Conservation (phyloP, 352 stramenopile genomes). For the Globisporangium barbulae region DNA sequence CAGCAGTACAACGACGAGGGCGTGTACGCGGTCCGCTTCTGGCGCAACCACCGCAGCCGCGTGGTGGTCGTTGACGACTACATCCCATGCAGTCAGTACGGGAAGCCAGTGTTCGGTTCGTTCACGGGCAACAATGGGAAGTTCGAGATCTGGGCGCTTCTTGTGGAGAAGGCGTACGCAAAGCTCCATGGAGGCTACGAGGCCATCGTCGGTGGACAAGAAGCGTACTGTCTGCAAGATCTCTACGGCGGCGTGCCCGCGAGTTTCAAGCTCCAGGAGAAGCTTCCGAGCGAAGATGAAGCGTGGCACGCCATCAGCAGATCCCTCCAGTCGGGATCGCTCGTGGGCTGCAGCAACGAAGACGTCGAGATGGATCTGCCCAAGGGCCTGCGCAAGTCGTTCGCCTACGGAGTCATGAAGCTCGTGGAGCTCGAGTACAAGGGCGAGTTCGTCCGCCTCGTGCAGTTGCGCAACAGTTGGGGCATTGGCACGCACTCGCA, state of each 20-base stretch:
- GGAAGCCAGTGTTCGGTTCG: slow-evolving; percentile 80
- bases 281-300: slow-evolving; percentile 46
- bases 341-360: slow-evolving; percentile 74
- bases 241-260: slow-evolving; percentile 68
- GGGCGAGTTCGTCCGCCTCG: slow-evolving; percentile 45
- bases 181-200: slow-evolving; percentile 92
- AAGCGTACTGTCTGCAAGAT: slow-evolving; percentile 72
- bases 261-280: slow-evolving; percentile 69
- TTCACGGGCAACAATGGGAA: slow-evolving; percentile 80
- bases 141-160: slow-evolving; percentile 91
- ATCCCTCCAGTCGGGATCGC: slow-evolving; percentile 53
- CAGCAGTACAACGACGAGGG: slow-evolving; percentile 88
- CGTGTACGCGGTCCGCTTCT: slow-evolving; percentile 86
- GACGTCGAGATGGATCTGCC: slow-evolving; percentile 59
- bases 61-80: slow-evolving; percentile 84
- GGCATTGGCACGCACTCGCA: slow-evolving; percentile 56
- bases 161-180: slow-evolving; percentile 95
- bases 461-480: slow-evolving; percentile 85
- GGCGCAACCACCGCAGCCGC: slow-evolving; percentile 77
- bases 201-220: slow-evolving; percentile 84
- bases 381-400: slow-evolving; percentile 58
- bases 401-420: slow-evolving; percentile 73
- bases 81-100: slow-evolving; percentile 79
- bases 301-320: slow-evolving; percentile 50
- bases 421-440: slow-evolving; percentile 70